Base-by-base conservation (phyloP, 176 grass and related monocot genomes). In the Neostapfia colusana region DNA sequence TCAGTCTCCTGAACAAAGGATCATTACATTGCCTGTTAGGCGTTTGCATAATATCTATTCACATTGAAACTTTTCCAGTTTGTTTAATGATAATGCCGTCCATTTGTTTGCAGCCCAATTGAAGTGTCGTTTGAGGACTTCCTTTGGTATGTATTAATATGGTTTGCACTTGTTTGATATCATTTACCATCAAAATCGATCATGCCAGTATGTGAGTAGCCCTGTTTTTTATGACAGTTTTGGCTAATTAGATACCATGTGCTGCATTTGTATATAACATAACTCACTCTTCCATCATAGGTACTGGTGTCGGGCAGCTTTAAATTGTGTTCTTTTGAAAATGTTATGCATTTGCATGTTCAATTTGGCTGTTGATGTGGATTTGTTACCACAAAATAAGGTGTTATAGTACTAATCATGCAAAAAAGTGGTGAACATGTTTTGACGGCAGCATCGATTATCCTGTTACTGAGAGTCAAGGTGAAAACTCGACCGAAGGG, bases 101-200 rank as follows among this genome's bases (percentile, higher is more conserved):
- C 57, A 17, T 38, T 81, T 9, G 63, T 84, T 80, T 91, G 72
- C 86, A 98, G 95, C 44, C 79, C 84, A 40, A 82, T 38, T 73
- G 89, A 98, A 77, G 85, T 94, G 16, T 63, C 26, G 61, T 90
- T 89, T 80, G 89, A 94, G 64, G 95, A 98, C 61, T 98, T 98
- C 72, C 95, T 98, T 81, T 98, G 95, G 91, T 94, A 98, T 27
- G 85, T 67, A 82, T 83, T 64, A 40, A 23, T 72, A 35, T 60
- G 53, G 5, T 42, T 54, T 68, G 14, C 10, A 54, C 59, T 83
- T 49, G 40, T 0, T 61, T 65, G 10, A 36, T 54, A 21, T 1
- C 31, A 24, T 59, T 31, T 25, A 10, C 44, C 25, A 15, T 26
- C 50, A 73, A 53, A 48, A 13, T 7, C 27, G 43, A 51, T 8